Conservation (phyloP, 1,139 yeast genomes). For the Sugiyamaella grinbergsii region DNA sequence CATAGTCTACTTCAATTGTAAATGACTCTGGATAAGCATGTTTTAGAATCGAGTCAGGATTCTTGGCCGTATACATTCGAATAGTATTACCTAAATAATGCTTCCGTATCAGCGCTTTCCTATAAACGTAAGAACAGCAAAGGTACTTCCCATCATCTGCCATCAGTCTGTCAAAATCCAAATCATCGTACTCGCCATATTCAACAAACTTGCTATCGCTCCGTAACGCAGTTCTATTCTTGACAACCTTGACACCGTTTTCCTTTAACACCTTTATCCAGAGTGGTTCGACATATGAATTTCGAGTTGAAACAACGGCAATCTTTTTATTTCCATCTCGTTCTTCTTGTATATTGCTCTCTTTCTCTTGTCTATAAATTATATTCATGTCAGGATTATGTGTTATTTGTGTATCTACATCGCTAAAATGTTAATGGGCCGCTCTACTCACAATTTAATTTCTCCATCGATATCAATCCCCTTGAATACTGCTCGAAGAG, state of each 20-base stretch:
- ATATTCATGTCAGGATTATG: slow-evolving; percentile 22
- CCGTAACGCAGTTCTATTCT: slow-evolving; percentile 13
- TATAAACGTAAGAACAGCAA: slow-evolving; percentile 76
- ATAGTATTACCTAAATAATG: slow-evolving; percentile 84
- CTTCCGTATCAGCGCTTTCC: slow-evolving; percentile 84
- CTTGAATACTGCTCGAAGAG: slow-evolving; percentile 73
- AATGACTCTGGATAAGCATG: slow-evolving; percentile 72
- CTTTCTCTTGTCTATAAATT: slow-evolving; percentile 17
- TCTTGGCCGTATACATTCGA: slow-evolving; percentile 68
- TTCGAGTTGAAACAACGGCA: slow-evolving; percentile 16
- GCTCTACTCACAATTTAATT: slow-evolving; percentile 44
- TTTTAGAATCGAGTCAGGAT: slow-evolving; percentile 65
- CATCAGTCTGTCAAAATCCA: slow-evolving; percentile 67
- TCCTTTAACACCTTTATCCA: slow-evolving; percentile 48
- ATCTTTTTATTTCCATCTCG: neutral
- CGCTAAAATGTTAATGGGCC: slow-evolving; percentile 22
- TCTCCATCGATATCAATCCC: slow-evolving; percentile 63
- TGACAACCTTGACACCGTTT: slow-evolving; percentile 18
- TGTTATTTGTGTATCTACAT: slow-evolving; percentile 3
- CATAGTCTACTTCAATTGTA: slow-evolving; percentile 89
- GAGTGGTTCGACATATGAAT: slow-evolving; percentile 61
- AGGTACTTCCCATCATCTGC: slow-evolving; percentile 53
- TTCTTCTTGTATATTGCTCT: neutral
- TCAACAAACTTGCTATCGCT: slow-evolving; percentile 54
- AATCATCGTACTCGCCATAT: slow-evolving; percentile 86